Evolutionary conservation across 305 asterid species (phyloP).

Genomic region (Fraxinus platypoda): DNA sequence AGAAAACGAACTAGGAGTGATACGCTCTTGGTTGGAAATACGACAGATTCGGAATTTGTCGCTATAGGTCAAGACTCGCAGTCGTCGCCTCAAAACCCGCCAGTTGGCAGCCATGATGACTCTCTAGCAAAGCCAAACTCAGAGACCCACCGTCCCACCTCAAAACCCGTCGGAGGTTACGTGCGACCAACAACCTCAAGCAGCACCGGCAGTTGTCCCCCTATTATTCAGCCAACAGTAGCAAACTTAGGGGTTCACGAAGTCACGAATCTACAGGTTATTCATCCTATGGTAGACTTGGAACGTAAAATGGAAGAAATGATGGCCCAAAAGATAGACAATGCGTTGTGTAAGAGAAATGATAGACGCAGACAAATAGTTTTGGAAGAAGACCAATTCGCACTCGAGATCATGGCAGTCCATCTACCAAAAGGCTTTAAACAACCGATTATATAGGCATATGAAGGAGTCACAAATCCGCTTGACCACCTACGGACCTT

Average conservation of each 20-base stretch:
- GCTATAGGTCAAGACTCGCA: background rate
- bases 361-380: background rate
- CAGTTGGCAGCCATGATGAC: background rate
- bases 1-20: background rate
- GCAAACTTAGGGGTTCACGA: background rate
- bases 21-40: background rate
- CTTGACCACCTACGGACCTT: background rate
- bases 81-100: background rate
- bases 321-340: background rate
- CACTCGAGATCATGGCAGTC: background rate
- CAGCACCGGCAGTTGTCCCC: background rate
- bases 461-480: background rate
- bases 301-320: background rate
- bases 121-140: background rate
- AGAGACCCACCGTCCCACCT: background rate
- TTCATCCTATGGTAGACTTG: background rate
- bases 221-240: background rate
- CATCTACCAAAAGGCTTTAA: background rate
- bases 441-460: background rate
- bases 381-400: background rate
- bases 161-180: background rate
- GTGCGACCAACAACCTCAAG: background rate
- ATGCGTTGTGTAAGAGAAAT: background rate
- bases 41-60: background rate
- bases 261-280: background rate